phyloP scores from a whole-genome alignment of 148 eudicot genomes.

The Heliosperma pusillum region DNA sequence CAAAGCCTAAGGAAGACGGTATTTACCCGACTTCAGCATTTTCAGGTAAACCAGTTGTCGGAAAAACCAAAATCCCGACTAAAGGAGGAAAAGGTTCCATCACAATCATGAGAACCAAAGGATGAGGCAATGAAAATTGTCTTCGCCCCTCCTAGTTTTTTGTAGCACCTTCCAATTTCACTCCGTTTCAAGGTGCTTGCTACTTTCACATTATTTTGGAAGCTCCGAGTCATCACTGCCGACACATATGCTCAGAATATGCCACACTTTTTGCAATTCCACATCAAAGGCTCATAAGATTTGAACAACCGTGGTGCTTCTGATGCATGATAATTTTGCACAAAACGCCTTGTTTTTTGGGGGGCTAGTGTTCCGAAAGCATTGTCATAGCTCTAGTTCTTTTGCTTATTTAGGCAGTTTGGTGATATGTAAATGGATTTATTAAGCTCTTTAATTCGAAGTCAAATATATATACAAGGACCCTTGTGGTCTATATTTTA shows the following conservation, averaged over 20 bases:
- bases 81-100: constrained; percentile 98
- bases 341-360: not conserved
- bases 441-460: no score
- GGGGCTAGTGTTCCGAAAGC: not conserved
- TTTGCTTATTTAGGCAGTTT: not conserved
- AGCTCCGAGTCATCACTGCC: no score
- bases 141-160: not conserved
- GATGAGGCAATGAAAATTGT: constrained; percentile 32
- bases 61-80: constrained; percentile 84
- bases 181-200: not conserved
- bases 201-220: not conserved
- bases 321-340: not conserved
- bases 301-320: not conserved
- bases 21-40: constrained; percentile 75
- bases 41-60: constrained; percentile 91
- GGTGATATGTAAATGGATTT: not conserved
- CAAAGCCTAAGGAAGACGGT: constrained; percentile 48
- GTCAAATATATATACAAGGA: no score
- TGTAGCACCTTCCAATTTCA: constrained; percentile 2
- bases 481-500: no score
- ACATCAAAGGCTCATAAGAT: not conserved
- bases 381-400: not conserved
- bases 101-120: constrained; percentile 95
- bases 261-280: not conserved
- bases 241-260: not conserved